Base-by-base conservation (phyloP, 2,329 filamentous ascomycete genomes). In the Colletotrichum sp. region DNA sequence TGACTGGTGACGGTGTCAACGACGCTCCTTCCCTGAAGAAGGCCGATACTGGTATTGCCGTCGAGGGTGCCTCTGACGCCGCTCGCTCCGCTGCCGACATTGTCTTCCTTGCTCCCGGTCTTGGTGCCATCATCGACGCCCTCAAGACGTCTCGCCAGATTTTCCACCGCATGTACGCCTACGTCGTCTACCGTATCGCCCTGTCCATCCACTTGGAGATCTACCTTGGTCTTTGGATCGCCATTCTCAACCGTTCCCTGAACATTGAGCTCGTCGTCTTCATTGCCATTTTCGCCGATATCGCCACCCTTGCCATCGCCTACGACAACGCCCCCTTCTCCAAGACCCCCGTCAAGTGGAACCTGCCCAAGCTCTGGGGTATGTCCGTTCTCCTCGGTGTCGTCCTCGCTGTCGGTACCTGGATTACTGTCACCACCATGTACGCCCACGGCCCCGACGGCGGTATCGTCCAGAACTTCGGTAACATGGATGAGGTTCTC, bases 1-100 rank as follows among this genome's bases (percentile, higher is more conserved):
- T 98, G 96, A 98, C 95, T 87, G 95, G 95, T 90, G 96, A 98
- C 81, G 95, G 95, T 91, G 95, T 98, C 88, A 98, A 98, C 88
- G 95, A 98, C 86, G 95, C 95, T 79, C 95, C 95, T 78, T 98
- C 95, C 34, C 89, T 98, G 83, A 98, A 98, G 90, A 98, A 96
- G 90, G 95, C 95, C n/a, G 95, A 98, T 88, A 98, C 95, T 82
- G 96, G 96, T 90, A 98, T 98, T 88, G 96, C 96, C 79, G 95
- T 98, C 82, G 95, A 98, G 88, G 95, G 95, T 88, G 93, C 96
- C 78, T 97, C 95, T 32, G 96, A 98, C 84, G 96, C 95, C 84
- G 96, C 96, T 82, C 95, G 95, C 80, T 97, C 95, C 76, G 95
- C 95, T 80, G 95, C 96, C 82, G 96, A 98, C 87, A 98, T 98